Evolutionary conservation across 257 asterid species (phyloP).

Genomic region (Knoxia roxburghii): DNA sequence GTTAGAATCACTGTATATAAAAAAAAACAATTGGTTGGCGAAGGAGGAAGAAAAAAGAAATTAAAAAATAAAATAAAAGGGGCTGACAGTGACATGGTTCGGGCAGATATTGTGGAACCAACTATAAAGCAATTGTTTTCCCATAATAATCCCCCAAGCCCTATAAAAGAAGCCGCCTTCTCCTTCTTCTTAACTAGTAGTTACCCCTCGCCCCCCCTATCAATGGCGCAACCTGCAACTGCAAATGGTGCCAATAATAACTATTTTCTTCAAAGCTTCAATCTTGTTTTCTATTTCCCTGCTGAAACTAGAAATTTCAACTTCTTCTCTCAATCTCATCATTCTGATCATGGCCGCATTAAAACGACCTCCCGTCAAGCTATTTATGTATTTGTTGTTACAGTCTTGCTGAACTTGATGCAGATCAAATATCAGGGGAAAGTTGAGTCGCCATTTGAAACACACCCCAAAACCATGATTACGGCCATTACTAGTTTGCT

Average conservation of each 20-base stretch:
- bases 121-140: no score
- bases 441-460: background rate
- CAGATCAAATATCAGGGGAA: slow-evolving; percentile 5
- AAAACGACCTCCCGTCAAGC: background rate
- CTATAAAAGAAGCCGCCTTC: no score
- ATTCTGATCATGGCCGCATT: background rate
- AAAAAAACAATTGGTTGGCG: no score
- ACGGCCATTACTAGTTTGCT: background rate
- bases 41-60: no score
- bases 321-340: background rate
- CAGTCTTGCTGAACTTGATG: background rate
- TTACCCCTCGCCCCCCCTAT: no score
- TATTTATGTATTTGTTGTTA: background rate
- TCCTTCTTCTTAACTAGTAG: no score
- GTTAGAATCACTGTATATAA: no score
- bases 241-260: background rate
- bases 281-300: background rate
- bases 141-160: no score
- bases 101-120: no score
- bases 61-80: no score
- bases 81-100: no score
- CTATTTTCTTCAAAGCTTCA: background rate
- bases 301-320: background rate
- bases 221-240: background rate
- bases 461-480: background rate